Conservation (phyloP, 1,284 basidiomycete species). For the Cutaneotrichosporon cyanovorans region DNA sequence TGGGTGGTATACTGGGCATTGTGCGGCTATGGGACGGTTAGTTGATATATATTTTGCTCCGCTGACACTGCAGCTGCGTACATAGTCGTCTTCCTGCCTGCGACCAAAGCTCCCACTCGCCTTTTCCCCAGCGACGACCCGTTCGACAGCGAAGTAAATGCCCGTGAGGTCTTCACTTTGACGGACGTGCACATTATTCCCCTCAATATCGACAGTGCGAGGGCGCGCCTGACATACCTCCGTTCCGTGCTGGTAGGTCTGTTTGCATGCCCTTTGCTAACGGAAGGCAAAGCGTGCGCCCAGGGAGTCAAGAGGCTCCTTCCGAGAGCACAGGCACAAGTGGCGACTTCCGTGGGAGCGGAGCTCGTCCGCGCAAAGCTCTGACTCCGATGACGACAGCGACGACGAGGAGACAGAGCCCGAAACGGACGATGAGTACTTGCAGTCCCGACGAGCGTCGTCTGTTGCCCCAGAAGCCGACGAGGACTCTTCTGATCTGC, state of each 20-base stretch:
- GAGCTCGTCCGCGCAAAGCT: not conserved
- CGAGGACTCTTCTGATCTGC: conserved; percentile 19
- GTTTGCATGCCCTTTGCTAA: conserved; percentile 1
- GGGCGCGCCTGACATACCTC: conserved; percentile 17
- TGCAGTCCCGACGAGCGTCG: conserved; percentile 8
- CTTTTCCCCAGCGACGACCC: conserved; percentile 25
- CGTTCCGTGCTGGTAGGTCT: conserved; percentile 18
- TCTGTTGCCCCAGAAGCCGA: conserved; percentile 30
- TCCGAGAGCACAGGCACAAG: conserved; percentile 6
- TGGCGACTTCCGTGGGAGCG: conserved; percentile 12
- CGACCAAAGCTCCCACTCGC: conserved; percentile 18
- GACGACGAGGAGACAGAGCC: conserved; percentile 8
- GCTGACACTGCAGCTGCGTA: conserved; percentile 35
- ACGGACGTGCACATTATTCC: conserved; percentile 37
- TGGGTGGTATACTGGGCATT: conserved; percentile 42
- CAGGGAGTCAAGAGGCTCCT: conserved; percentile 7
- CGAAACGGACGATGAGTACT: conserved; percentile 6
- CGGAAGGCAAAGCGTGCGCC: conserved; percentile 17
- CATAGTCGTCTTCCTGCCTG: conserved; percentile 39
- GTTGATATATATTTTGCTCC: conserved; percentile 5
- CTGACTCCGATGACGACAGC: conserved; percentile 8
- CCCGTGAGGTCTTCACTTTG: conserved; percentile 31
- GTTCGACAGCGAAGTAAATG: conserved; percentile 7
- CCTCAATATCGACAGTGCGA: conserved; percentile 23
- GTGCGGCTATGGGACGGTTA: conserved; percentile 44